Evolutionary conservation across 2,329 filamentous ascomycete species (phyloP), one percentile per base, ranked within the genome.

Genomic region (Alternaria gaisen): DNA sequence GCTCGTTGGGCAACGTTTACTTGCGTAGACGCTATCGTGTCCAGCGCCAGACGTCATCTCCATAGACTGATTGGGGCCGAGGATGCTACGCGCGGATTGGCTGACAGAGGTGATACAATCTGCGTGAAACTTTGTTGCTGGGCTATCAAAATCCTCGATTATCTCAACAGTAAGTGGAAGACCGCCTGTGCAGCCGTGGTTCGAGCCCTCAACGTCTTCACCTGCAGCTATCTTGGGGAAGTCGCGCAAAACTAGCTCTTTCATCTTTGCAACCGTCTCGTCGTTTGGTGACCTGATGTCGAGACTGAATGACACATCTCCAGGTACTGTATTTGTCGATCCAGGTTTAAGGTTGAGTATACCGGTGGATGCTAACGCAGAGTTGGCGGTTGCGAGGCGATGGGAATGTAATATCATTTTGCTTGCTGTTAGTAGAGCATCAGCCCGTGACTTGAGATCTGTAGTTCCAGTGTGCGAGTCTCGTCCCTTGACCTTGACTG

Each of bases 381-480:
- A 81, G 63, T 88, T 81, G 20, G 83, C 80, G 3, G 84, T 83
- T 0, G 91, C 91, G 2, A 90, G 82, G 50, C 85, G 84, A 72
- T 91, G 86, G 1, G 86, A 87, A 56, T 87, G 85, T 0, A 90
- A 77, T 61, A 93, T 92, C 81, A 93, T 85, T 56, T 87, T 87
- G 0, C 86, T 84, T 8, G 90, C 88, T 8, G 87, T 85, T 32
- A 91, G 85, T 48, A 93, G 80, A 2, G 91, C 88, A 73, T 93
- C 91, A 5, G 87, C 86, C 18, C 91, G 85, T 58, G 87, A 85
- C 34, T 82, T 79, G 48, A 92, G 87, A 30, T 88, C 87, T 0
- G 91, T 94, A 0, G 91, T 92, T 1, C 91, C 91, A 0, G 91
- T 92, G 72, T 94, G 91, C 5, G 87, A 87, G 67, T 92, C 90